Evolutionary conservation across 2,329 filamentous ascomycete genomes (phyloP).

Genomic region (Cordyceps fumosorosea): DNA sequence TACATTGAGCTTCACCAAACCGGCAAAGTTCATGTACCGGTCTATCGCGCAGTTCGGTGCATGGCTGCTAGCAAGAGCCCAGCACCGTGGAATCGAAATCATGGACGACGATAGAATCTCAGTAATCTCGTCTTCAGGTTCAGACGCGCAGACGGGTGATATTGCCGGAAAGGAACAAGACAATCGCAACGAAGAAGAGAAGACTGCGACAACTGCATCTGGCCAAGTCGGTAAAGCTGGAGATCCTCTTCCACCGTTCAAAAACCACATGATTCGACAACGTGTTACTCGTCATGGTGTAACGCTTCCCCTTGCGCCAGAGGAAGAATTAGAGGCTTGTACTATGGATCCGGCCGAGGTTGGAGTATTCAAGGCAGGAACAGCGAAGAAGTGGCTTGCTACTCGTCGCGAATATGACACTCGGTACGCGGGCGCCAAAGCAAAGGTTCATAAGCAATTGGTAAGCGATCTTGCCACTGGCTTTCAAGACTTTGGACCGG

Average conservation of each 20-base stretch:
- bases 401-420: conserved; percentile 67
- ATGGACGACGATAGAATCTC: conserved; percentile 72
- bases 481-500: conserved; percentile 62
- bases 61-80: conserved; percentile 80
- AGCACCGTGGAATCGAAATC: conserved; percentile 74
- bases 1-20: conserved; percentile 91
- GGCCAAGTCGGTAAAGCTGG: conserved; percentile 73
- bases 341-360: conserved; percentile 57
- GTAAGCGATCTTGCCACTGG: conserved; percentile 66
- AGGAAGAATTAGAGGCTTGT: conserved; percentile 59
- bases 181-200: conserved; percentile 16
- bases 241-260: conserved; percentile 73
- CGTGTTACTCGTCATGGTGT: conserved; percentile 72
- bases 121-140: conserved; percentile 57
- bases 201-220: not conserved
- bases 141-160: conserved; percentile 24
- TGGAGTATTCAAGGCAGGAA: conserved; percentile 71
- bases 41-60: conserved; percentile 89
- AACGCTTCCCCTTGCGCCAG: conserved; percentile 60
- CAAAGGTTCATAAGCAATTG: conserved; percentile 65
- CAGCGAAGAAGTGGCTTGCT: conserved; percentile 76
- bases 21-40: conserved; percentile 93
- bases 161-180: conserved; percentile 19
- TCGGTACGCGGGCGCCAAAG: conserved; percentile 63
- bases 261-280: conserved; percentile 87